These are phyloP conservation scores for Magnaporthales sp. DNA, from an alignment of 2,329 filamentous ascomycete genomes.

Conservation along the genomic window DNA sequence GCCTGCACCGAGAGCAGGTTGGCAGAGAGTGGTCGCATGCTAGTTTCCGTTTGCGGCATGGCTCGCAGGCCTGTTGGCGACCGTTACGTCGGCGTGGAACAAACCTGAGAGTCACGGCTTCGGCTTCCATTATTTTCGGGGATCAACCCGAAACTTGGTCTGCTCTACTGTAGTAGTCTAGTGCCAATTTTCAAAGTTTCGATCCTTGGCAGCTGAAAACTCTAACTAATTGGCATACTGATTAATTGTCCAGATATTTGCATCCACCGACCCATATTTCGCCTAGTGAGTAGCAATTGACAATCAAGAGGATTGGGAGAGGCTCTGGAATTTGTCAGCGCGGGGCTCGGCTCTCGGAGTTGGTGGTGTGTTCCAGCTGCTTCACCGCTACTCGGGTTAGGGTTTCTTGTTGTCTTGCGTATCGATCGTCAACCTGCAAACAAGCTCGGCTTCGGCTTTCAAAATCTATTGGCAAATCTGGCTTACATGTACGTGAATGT, in stretches of 20 bases:
- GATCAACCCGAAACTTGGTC: neutral
- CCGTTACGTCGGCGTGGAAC: constrained; percentile 6
- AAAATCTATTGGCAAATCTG: neutral
- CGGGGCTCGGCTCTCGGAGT: constrained; percentile 1
- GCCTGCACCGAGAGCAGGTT: constrained; percentile 4
- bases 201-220: neutral
- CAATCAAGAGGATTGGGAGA: neutral
- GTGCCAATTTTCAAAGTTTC: no score
- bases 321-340: neutral
- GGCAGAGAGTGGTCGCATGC: constrained; percentile 7
- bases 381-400: neutral
- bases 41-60: constrained; percentile 5
- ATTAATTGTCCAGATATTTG: no score
- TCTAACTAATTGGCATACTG: neutral
- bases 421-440: neutral
- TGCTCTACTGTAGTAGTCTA: neutral
- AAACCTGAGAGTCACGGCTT: neutral
- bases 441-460: neutral
- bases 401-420: no score
- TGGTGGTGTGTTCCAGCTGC: neutral
- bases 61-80: constrained; percentile 7
- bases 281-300: no score
- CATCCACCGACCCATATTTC: no score
- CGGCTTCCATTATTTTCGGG: neutral
- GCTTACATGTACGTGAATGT: no score